Conservation (phyloP, 2,329 filamentous ascomycete species). For the Lomentospora prolificans region DNA sequence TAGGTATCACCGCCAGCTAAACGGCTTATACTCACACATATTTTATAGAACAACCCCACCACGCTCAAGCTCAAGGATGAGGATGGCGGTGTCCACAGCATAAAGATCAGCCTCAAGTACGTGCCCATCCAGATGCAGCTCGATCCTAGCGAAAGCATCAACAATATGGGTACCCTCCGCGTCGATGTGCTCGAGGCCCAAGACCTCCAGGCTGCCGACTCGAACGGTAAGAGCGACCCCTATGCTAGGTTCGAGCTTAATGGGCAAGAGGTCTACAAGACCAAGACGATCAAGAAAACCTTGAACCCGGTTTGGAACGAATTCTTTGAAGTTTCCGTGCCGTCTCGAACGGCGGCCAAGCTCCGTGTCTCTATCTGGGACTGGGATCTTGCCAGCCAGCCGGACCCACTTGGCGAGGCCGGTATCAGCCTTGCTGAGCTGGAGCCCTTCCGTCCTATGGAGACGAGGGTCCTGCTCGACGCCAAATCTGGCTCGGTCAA, state of each 20-base stretch:
- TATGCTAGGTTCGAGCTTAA: constrained; percentile 93
- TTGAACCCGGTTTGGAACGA: constrained; percentile 94
- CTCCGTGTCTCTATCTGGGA: constrained; percentile 82
- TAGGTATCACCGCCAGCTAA: neutral
- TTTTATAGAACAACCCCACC: constrained; percentile 74
- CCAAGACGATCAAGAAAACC: constrained; percentile 93
- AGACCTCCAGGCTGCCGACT: constrained; percentile 85
- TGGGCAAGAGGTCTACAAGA: constrained; percentile 86
- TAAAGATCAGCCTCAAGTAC: constrained; percentile 91
- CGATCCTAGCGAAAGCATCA: constrained; percentile 92
- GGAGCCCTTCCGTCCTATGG: constrained; percentile 75
- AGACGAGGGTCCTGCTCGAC: constrained; percentile 66
- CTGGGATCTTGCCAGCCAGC: constrained; percentile 94
- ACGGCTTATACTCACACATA: neutral
- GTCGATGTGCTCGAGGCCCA: constrained; percentile 85
- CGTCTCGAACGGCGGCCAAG: constrained; percentile 74
- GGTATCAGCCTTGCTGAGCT: constrained; percentile 67
- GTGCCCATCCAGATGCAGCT: constrained; percentile 90
- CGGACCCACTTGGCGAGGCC: constrained; percentile 76
- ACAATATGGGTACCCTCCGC: constrained; percentile 92
- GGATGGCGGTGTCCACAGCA: constrained; percentile 63
- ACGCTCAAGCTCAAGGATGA: constrained; percentile 70
- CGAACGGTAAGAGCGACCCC: constrained; percentile 93
- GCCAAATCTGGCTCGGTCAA: constrained; percentile 82
- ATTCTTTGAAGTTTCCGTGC: constrained; percentile 75